Conservation (phyloP, 805 yeast genomes). For the Metschnikowia gelsemii region DNA sequence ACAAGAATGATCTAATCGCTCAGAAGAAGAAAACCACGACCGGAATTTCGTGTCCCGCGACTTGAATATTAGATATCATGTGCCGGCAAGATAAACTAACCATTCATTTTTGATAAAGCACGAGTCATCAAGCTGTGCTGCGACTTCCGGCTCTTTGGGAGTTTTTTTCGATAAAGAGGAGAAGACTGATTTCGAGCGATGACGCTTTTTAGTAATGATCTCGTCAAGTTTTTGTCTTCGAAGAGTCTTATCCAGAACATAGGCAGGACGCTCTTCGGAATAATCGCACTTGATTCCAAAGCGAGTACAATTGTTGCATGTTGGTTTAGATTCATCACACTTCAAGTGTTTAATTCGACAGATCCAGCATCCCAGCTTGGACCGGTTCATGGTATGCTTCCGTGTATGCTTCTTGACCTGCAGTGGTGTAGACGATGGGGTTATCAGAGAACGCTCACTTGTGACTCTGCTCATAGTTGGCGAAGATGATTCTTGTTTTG, state of each 20-base stretch:
- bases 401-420: conserved; percentile 38
- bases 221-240: conserved; percentile 35
- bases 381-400: conserved; percentile 39
- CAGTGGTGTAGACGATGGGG: not conserved
- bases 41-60: too few relatives aligned
- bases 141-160: not conserved
- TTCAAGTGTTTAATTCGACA: conserved; percentile 46
- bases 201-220: conserved; percentile 22
- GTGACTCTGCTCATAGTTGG: not conserved
- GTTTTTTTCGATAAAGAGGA: not conserved
- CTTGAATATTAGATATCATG: conserved; percentile 6
- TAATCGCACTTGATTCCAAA: conserved; percentile 46
- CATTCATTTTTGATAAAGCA: not conserved
- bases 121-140: not conserved
- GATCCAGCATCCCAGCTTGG: conserved; percentile 47
- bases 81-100: not conserved
- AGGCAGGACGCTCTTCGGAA: conserved; percentile 37
- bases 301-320: conserved; percentile 37
- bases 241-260: conserved; percentile 35
- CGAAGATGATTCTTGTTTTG: not conserved
- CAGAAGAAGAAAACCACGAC: too few relatives aligned
- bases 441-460: not conserved
- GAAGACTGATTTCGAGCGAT: conserved; percentile 2
- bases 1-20: too few relatives aligned
- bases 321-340: conserved; percentile 42